Evolutionary conservation across 345 rosid genomes (phyloP).

Genomic region (Luvunga scandens): DNA sequence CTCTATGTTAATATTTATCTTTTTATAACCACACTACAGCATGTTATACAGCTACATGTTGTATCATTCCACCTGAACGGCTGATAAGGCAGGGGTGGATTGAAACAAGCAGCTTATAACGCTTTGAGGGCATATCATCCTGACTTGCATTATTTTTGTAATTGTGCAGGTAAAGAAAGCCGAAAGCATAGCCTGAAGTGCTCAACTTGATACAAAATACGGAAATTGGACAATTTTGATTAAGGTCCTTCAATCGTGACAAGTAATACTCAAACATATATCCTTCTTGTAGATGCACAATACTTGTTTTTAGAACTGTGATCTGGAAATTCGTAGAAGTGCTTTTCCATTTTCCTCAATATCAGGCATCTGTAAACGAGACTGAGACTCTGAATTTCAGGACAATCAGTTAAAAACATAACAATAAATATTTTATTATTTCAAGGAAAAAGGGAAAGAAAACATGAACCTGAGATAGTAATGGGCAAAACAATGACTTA

Average conservation of each 20-base stretch:
- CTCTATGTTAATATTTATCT: not conserved
- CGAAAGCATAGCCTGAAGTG: constrained; percentile 52
- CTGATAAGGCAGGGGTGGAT: not conserved
- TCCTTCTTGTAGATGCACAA: not conserved
- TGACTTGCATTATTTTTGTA: constrained; percentile 8
- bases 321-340: not conserved
- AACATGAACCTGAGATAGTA: not conserved
- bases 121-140: not conserved
- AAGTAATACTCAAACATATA: not conserved
- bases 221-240: not conserved
- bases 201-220: constrained; percentile 21
- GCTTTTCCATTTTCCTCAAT: not conserved
- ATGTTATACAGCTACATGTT: not conserved
- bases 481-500: not conserved
- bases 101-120: not conserved
- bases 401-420: not conserved
- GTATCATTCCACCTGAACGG: not conserved
- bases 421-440: not conserved
- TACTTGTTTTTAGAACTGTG: not conserved
- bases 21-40: not conserved
- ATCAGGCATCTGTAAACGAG: not conserved
- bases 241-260: not conserved
- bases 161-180: constrained; percentile 63
- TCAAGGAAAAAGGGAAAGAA: not conserved
- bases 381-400: not conserved